Evolutionary conservation across 1,284 basidiomycete genomes (phyloP).

Genomic region (Trametes polyzona): DNA sequence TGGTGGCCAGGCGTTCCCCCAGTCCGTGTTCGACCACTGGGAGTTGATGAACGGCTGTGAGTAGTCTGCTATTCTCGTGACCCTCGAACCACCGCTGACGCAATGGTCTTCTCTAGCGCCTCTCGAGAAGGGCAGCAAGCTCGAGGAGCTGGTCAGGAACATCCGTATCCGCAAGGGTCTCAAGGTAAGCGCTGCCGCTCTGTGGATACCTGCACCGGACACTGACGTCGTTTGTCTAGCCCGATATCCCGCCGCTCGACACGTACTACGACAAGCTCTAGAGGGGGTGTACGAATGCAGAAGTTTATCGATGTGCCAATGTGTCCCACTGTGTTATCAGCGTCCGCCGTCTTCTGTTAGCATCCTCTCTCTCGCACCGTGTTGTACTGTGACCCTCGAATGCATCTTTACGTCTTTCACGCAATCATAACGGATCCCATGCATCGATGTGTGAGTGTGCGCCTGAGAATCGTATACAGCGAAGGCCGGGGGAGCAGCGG

Average conservation of each 20-base stretch:
- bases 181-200: constrained; percentile 58
- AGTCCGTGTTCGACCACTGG: constrained; percentile 94
- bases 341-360: constrained; percentile 29
- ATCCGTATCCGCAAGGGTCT: constrained; percentile 95
- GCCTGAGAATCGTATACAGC: not conserved
- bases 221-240: constrained; percentile 45
- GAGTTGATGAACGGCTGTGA: constrained; percentile 81
- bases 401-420: constrained; percentile 28
- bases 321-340: constrained; percentile 33
- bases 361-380: constrained; percentile 23
- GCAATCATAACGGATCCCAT: constrained; percentile 18
- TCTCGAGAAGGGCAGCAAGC: constrained; percentile 86
- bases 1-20: constrained; percentile 98
- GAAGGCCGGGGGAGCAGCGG: not conserved
- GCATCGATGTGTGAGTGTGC: constrained; percentile 10
- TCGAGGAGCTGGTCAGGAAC: constrained; percentile 81
- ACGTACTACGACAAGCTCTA: constrained; percentile 87
- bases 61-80: constrained; percentile 34
- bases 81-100: constrained; percentile 28
- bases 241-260: constrained; percentile 85
- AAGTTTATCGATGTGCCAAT: constrained; percentile 28
- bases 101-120: constrained; percentile 52
- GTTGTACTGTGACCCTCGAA: constrained; percentile 33
- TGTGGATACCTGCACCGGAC: not conserved
- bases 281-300: constrained; percentile 33